Evolutionary conservation across 2,329 filamentous ascomycete species (phyloP), one percentile per base, ranked within the genome.

Genomic region (Penicillium sp.): DNA sequence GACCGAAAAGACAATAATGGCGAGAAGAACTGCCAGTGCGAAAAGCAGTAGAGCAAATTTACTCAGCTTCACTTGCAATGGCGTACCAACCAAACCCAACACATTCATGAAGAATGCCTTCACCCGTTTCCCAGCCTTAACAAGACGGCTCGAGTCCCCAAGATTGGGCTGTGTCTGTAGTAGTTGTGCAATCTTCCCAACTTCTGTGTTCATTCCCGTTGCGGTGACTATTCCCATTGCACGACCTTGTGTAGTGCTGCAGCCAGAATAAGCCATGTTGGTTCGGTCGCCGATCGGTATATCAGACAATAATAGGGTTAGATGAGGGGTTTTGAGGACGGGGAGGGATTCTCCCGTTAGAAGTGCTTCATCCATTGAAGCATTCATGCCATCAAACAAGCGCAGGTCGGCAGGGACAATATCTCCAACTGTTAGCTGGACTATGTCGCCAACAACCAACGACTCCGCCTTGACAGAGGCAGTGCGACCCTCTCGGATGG

Each of bases 41-140:
- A 96, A 95, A 2, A 96, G 82, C 4, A 90, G 70, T 41, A 94
- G 85, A 29, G 91, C 91, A 66, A 96, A 87, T 73, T 92, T 91
- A 75, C 88, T 90, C 49, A 96, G 80, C 67, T 90, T 93, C 61
- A 88, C 86, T 75, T 95, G 90, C 44, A 96, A 79, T 0, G 91
- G 91, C 1, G 91, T 96, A 47, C 91, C 91, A 25, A 77, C 70
- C 41, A 76, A 72, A 7, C 81, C 82, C 61, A 83, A 78, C 12
- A 82, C 69, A 50, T 79, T 74, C 61, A 80, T 79, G 57, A 73
- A 76, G 3, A 74, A 72, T 34, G 73, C 76, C 70, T 78, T 76
- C 6, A 75, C 75, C 27, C 75, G 70, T 27, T 69, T 71, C 5
- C 66, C 57, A 57, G 65, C 71, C 52, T 68, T 75, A 38, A 47